These are phyloP conservation scores for Boletus semigastroideus DNA, from an alignment of 1,284 basidiomycete species.

Conservation along the genomic window DNA sequence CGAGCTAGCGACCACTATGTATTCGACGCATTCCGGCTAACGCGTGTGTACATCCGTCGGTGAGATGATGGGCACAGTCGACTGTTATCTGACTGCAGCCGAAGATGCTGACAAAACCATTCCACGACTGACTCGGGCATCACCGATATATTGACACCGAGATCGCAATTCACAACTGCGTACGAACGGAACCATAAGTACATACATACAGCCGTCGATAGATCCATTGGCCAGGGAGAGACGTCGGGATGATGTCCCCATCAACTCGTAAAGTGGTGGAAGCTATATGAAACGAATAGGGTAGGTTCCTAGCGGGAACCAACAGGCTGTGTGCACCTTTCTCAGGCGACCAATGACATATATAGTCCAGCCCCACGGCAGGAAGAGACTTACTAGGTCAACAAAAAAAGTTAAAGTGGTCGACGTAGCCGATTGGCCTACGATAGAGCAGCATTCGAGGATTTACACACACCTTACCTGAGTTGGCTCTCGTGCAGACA, in stretches of 20 bases:
- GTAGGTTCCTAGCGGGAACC: not conserved
- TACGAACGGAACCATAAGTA: no score
- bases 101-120: not conserved
- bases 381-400: not conserved
- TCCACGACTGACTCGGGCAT: not conserved
- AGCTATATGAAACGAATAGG: not conserved
- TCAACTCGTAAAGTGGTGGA: not conserved
- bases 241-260: not conserved
- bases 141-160: not conserved
- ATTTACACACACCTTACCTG: not conserved
- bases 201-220: not conserved
- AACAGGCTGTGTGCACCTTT: not conserved
- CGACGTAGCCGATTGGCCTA: conserved; percentile 2
- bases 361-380: not conserved
- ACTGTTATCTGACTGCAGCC: not conserved
- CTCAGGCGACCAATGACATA: conserved; percentile 1
- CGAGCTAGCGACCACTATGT: not conserved
- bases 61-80: not conserved
- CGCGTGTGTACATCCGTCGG: not conserved
- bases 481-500: not conserved
- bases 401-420: conserved; percentile 7
- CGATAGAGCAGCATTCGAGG: not conserved
- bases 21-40: not conserved
- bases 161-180: not conserved
- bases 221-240: not conserved